These are phyloP conservation scores for Pichia cabralensis DNA, from an alignment of 805 yeast species.

Conservation along the genomic window DNA sequence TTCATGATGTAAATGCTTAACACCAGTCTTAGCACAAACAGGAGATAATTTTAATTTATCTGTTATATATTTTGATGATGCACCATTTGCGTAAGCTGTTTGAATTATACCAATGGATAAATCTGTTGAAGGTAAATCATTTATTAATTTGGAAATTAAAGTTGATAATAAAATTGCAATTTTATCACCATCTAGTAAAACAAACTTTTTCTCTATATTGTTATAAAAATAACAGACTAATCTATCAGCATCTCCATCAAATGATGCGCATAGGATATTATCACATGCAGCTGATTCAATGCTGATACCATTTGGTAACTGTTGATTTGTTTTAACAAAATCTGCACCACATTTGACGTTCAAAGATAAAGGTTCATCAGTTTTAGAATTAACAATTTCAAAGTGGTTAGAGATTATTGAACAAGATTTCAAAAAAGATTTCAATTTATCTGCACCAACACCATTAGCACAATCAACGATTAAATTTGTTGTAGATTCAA, in stretches of 20 bases:
- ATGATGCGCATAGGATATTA: constrained; percentile 58
- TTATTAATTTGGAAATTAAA: constrained; percentile 41
- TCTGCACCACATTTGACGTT: constrained; percentile 92
- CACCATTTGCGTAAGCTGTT: constrained; percentile 97
- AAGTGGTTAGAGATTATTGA: constrained; percentile 27
- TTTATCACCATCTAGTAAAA: constrained; percentile 84
- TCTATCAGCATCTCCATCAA: constrained; percentile 97
- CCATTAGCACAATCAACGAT: constrained; percentile 92
- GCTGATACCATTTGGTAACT: constrained; percentile 51
- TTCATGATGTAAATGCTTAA: constrained; percentile 91
- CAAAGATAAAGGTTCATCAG: constrained; percentile 43
- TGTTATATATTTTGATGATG: constrained; percentile 65
- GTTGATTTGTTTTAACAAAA: constrained; percentile 83
- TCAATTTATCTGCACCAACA: constrained; percentile 78
- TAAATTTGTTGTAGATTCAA: constrained; percentile 24
- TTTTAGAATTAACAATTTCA: constrained; percentile 43
- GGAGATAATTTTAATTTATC: constrained; percentile 63
- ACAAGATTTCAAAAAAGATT: constrained; percentile 22
- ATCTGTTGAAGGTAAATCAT: constrained; percentile 25
- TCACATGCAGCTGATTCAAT: constrained; percentile 16
- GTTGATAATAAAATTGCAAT: constrained; percentile 77
- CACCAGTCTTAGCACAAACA: constrained; percentile 89
- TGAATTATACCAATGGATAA: constrained; percentile 74
- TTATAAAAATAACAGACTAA: constrained; percentile 64
- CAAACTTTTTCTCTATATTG: constrained; percentile 30